Evolutionary conservation across 495 filamentous ascomycete genomes (phyloP), one percentile per base, ranked within the genome.

Genomic region (Annulohypoxylon bovei): DNA sequence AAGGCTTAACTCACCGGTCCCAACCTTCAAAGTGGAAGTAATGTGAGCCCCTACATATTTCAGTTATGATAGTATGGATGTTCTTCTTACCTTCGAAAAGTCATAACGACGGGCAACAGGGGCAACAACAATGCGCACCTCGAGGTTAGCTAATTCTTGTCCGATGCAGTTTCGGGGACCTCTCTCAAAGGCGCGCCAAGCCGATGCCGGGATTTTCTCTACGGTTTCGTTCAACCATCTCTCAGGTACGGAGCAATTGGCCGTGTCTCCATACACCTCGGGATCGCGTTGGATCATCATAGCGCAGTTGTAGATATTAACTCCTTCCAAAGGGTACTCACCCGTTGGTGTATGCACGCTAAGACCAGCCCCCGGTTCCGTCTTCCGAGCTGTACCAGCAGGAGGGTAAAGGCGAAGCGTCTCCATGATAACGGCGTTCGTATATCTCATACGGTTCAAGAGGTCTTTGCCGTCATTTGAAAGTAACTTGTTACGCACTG

Each of bases 101-200:
- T 83, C 79, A 58, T 79, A 85, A 1, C 76, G 68, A 7, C 83
- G 75, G 8, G 76, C 77, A 4, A 80, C 68, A 28, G 69, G 68
- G 4, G 82, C 82, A 0, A 85, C 50, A 27, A 78, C 72, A 57
- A 81, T 69, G 12, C 77, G 65, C 0, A 75, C 71, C 63, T 82
- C 79, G 53, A 82, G 75, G 32, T 74, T 83, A 0, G 83, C 85
- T 14, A 89, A 75, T 35, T 86, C 84, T 68, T 88, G 85, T 0
- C 88, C 87, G 49, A 90, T 86, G 64, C 88, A 89, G 57, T 79
- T 83, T 0, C 88, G 67, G 0, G 87, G 85, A 0, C 87, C 87
- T 2, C 80, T 77, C 69, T 88, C 85, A 61, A 88, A 88, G 5
- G 84, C 79, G 23, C 87, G 68, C 81, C 81, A 89, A 2, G 85